Conservation (phyloP, 306 rosid species). For the Alnus glutinosa region DNA sequence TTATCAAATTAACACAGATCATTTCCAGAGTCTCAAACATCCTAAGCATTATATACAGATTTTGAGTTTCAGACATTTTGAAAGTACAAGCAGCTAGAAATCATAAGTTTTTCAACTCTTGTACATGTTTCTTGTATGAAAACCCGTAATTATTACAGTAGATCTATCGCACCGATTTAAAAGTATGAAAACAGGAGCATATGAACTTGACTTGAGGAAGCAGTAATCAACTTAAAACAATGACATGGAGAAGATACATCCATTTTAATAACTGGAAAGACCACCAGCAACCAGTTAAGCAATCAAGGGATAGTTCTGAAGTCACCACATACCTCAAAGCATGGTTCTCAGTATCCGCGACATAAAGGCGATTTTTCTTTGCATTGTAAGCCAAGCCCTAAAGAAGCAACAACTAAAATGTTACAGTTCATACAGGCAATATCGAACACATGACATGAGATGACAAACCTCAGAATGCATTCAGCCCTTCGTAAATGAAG, state of each 20-base stretch:
- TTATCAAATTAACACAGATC: background rate
- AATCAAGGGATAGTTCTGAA: slow-evolving; percentile 21
- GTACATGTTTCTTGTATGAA: slow-evolving; percentile 11
- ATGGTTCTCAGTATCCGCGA: slow-evolving; percentile 96
- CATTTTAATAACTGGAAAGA: background rate
- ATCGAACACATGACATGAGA: slow-evolving; percentile 19
- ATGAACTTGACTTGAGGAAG: slow-evolving; percentile 1
- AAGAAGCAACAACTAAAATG: slow-evolving; percentile 31
- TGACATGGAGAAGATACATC: slow-evolving; percentile 1
- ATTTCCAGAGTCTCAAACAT: background rate
- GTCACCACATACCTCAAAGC: slow-evolving; percentile 73
- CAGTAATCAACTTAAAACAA: background rate
- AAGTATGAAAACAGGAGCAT: slow-evolving; percentile 8
- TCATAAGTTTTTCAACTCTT: background rate
- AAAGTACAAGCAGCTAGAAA: background rate
- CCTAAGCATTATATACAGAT: background rate
- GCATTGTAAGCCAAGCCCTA: slow-evolving; percentile 95
- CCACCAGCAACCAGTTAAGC: background rate
- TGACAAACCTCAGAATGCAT: slow-evolving; percentile 4
- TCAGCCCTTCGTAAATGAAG: slow-evolving; percentile 20
- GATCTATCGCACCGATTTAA: slow-evolving; percentile 17
- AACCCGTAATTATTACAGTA: background rate
- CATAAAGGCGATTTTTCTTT: slow-evolving; percentile 81
- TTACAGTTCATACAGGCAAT: slow-evolving; percentile 18
- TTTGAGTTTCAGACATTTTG: background rate